These are phyloP conservation scores for Euphorbia schlechtendalii DNA, from an alignment of 441 rosid genomes.

Conservation along the genomic window DNA sequence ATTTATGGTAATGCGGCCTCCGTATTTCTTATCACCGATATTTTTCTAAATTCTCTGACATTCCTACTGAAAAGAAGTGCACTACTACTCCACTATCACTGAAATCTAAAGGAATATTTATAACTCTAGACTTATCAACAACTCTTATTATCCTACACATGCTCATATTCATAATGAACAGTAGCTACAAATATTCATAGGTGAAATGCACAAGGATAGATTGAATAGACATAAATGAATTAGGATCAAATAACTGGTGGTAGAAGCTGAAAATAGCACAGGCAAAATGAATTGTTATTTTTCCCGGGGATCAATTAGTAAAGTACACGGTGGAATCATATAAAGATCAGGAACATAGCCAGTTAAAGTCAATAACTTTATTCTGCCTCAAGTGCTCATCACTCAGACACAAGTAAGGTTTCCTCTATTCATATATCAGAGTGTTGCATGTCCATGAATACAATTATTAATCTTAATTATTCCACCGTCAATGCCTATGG, in stretches of 20 bases:
- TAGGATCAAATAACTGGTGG: background rate
- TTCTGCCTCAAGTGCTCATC: slow-evolving; percentile 2
- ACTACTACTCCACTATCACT: background rate
- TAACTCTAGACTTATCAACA: background rate
- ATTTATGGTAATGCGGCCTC: background rate
- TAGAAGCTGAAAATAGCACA: background rate
- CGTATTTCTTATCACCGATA: background rate
- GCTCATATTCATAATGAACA: background rate
- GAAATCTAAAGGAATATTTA: background rate
- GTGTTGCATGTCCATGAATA: too few relatives aligned
- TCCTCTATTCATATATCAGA: background rate
- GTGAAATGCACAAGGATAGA: background rate
- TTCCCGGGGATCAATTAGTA: background rate
- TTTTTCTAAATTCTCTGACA: background rate
- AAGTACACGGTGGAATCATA: background rate
- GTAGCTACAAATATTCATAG: background rate
- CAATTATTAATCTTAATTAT: background rate
- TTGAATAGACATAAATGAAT: too few relatives aligned
- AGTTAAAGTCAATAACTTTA: background rate
- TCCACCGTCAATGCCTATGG: background rate
- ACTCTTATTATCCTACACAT: too few relatives aligned
- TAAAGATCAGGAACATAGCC: slow-evolving; percentile 2
- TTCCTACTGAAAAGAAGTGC: background rate
- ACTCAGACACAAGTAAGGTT: background rate
- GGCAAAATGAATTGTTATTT: background rate